phyloP scores from a whole-genome alignment of 495 filamentous ascomycete species.

The Neurospora discreta region DNA sequence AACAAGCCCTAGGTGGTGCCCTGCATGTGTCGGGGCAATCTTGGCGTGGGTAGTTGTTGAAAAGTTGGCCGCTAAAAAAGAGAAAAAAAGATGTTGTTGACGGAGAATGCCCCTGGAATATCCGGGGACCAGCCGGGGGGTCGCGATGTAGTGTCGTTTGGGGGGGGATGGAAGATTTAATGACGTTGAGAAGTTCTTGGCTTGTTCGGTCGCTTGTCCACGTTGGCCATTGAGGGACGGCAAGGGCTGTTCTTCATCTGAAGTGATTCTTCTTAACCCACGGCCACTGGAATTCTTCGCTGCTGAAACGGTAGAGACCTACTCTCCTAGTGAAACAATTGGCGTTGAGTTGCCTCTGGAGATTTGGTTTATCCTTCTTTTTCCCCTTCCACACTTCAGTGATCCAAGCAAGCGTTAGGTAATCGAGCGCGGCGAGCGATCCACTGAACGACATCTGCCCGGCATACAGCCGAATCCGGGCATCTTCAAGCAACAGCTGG shows the following conservation, averaged over 20 bases:
- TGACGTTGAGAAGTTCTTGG: not conserved
- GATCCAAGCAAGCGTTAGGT: not conserved
- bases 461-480: not conserved
- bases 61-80: not conserved
- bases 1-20: not conserved
- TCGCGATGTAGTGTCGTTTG: not conserved
- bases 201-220: not conserved
- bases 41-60: not conserved
- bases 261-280: not conserved
- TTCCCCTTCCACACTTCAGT: too few relatives aligned
- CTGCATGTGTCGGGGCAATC: not conserved
- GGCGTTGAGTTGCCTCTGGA: not conserved
- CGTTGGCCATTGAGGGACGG: not conserved
- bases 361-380: not conserved
- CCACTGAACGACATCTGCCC: not conserved
- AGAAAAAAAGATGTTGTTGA: not conserved
- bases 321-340: not conserved
- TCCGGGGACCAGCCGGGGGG: not conserved
- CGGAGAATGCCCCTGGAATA: not conserved
- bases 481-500: not conserved
- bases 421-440: not conserved
- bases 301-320: not conserved
- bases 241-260: not conserved
- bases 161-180: not conserved
- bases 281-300: not conserved